phyloP scores from a whole-genome alignment of 805 yeast species.

The Ogataea nakhonphanomensis region DNA sequence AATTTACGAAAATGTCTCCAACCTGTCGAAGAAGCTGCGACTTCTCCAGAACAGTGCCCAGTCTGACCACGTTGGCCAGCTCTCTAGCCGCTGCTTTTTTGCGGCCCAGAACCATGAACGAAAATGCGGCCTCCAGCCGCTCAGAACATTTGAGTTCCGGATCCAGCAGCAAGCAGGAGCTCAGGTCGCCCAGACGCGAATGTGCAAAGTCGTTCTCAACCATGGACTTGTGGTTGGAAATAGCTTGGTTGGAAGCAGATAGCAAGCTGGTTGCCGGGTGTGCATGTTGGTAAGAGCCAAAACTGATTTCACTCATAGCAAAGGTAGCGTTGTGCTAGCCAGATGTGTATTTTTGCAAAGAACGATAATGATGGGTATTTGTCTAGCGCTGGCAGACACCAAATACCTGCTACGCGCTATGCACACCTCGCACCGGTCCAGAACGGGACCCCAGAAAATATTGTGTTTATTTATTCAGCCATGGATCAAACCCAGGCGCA shows the following conservation, averaged over 20 bases:
- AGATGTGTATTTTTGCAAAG: conserved; percentile 6
- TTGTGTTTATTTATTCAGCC: not conserved
- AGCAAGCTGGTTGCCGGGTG: conserved; percentile 21
- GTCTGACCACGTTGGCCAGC: conserved; percentile 14
- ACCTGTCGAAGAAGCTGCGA: conserved; percentile 13
- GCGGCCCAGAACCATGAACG: conserved; percentile 19
- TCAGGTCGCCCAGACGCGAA: conserved; percentile 6
- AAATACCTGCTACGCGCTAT: not conserved
- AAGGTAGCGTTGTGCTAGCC: conserved; percentile 13
- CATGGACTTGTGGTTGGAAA: conserved; percentile 10
- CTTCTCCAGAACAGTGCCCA: conserved; percentile 14
- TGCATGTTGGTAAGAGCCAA: conserved; percentile 13
- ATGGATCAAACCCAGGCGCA: not conserved
- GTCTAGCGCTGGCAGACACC: conserved; percentile 5
- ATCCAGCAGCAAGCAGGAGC: conserved; percentile 12
- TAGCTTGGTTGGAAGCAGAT: conserved; percentile 19
- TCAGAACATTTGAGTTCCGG: conserved; percentile 9
- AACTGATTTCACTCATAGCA: conserved; percentile 18
- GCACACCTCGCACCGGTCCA: conserved; percentile 3
- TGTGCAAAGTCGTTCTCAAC: conserved; percentile 19
- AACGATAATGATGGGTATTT: conserved; percentile 1
- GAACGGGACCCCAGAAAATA: not conserved
- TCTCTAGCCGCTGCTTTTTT: conserved; percentile 19
- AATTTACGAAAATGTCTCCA: conserved; percentile 16
- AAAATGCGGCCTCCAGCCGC: conserved; percentile 15